A percentile compares a stretch with the other conserved stretches of the same genome.
Conservation (phyloP, 371 early-diverging fungal genomes). For the Coemansia sp. region DNA sequence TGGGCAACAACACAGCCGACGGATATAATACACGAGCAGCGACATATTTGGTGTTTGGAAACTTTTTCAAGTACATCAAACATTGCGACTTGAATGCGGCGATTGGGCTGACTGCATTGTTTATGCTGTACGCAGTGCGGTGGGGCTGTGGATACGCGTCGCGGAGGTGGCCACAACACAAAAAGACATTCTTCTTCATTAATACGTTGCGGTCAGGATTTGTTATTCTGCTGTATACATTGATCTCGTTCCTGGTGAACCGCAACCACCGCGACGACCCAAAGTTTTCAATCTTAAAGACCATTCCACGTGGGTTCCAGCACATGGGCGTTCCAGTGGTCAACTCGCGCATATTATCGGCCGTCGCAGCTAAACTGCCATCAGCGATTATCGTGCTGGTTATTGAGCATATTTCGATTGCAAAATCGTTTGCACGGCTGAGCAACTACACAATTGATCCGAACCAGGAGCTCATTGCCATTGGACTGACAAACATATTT, state of each 20-base stretch:
- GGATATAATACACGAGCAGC: conserved; percentile 39
- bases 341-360: conserved; percentile 51
- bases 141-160: conserved; percentile 22
- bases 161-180: conserved; percentile 47
- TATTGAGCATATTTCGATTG: conserved; percentile 84
- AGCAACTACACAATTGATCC: conserved; percentile 64
- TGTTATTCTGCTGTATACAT: conserved; percentile 73
- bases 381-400: conserved; percentile 72
- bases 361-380: conserved; percentile 58
- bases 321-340: conserved; percentile 59
- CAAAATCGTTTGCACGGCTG: conserved; percentile 72
- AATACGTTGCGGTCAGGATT: conserved; percentile 63
- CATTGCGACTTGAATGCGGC: conserved; percentile 47
- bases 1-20: conserved; percentile 57
- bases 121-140: conserved; percentile 35
- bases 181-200: conserved; percentile 54
- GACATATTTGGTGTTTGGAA: conserved; percentile 49
- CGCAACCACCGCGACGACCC: conserved; percentile 38
- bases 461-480: conserved; percentile 78
- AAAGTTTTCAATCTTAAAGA: conserved; percentile 64
- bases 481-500: conserved; percentile 76
- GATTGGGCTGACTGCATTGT: conserved; percentile 45
- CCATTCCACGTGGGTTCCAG: conserved; percentile 70
- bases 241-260: conserved; percentile 68
- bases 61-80: conserved; percentile 52